Base-by-base conservation (phyloP, 2,329 filamentous ascomycete genomes). In the Paraconiothyrium sp. region DNA sequence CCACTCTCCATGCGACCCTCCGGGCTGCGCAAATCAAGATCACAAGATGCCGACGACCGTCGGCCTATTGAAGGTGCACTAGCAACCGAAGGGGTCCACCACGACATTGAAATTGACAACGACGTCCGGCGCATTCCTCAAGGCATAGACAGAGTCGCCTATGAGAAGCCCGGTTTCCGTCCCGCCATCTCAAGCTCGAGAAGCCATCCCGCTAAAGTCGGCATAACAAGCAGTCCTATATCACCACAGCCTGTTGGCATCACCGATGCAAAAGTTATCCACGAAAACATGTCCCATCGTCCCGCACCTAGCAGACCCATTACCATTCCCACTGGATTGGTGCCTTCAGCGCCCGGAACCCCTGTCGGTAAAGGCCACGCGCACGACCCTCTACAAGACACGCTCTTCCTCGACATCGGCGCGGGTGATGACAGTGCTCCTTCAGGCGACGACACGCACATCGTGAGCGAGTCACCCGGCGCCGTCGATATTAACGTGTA, bases 401-500 rank as follows among this genome's bases (percentile, higher is more conserved):
- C 88, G 1, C 82, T 90, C 0, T 91, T 90, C 74, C 85, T 97
- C 9, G 89, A 90, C 59, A 93, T 97, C 66, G 93, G 93, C 16
- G 87, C 88, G 0, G 89, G 89, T 37, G 71, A 72, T 48, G 83
- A 85, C 2, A 82, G 82, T 20, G 69, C 75, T n/a, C 67, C 76
- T 6, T 59, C 66, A 8, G 60, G 64, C 1, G 70, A 74, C 43
- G 74, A 78, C 24, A 49, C 75, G 72, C 72, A 84, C 24, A 76
- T 90, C 4, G 89, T 97, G 44, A 92, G 92, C 34, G 93, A 97
- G 78, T 96, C 92, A 1, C 94, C 94, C 2, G 90, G 90, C 0
- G 90, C 90, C 1, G 91, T 92, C 6, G 93, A 96, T 62, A 92
- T 92, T 69, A 89, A 95, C 73, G 90, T 98, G 60, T 97, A 97